phyloP scores from a whole-genome alignment of 371 early-diverging fungal genomes.

The Mucor saturninus region DNA sequence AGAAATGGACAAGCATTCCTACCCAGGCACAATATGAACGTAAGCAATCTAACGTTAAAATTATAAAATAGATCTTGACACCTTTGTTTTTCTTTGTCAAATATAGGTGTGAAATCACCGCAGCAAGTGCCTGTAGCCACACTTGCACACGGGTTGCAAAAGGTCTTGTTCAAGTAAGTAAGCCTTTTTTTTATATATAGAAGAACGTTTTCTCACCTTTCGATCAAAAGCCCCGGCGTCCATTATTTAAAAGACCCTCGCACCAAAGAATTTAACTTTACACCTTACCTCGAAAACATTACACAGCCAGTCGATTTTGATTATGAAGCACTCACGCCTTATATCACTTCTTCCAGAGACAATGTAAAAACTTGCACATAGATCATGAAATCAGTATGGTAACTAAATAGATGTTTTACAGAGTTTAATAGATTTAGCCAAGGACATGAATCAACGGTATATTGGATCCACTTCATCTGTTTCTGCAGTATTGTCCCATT shows the following conservation, averaged over 20 bases:
- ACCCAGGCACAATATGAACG: conserved; percentile 6
- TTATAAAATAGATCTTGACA: too few species aligned
- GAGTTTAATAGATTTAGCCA: conserved; percentile 57
- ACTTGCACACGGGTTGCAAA: conserved; percentile 81
- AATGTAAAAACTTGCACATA: conserved; percentile 27
- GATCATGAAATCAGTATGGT: neutral
- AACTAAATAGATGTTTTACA: conserved; percentile 9
- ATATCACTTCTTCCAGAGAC: conserved; percentile 83
- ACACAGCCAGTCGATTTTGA: conserved; percentile 82
- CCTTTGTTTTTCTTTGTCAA: neutral
- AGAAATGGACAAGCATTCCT: conserved; percentile 7
- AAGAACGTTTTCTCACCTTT: neutral
- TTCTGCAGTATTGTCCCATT: conserved; percentile 75
- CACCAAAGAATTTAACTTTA: conserved; percentile 79
- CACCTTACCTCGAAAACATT: conserved; percentile 76
- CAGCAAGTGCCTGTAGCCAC: conserved; percentile 33
- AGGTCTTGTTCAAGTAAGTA: conserved; percentile 79
- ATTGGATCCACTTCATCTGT: conserved; percentile 92
- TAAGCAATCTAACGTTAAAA: neutral
- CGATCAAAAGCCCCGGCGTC: conserved; percentile 73
- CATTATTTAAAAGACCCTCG: conserved; percentile 85
- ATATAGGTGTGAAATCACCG: conserved; percentile 29
- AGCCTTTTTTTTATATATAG: neutral
- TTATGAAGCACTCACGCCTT: conserved; percentile 76
- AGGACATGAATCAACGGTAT: conserved; percentile 54